Conservation (phyloP, 2,329 filamentous ascomycete species). For the Fusarium continuum region DNA sequence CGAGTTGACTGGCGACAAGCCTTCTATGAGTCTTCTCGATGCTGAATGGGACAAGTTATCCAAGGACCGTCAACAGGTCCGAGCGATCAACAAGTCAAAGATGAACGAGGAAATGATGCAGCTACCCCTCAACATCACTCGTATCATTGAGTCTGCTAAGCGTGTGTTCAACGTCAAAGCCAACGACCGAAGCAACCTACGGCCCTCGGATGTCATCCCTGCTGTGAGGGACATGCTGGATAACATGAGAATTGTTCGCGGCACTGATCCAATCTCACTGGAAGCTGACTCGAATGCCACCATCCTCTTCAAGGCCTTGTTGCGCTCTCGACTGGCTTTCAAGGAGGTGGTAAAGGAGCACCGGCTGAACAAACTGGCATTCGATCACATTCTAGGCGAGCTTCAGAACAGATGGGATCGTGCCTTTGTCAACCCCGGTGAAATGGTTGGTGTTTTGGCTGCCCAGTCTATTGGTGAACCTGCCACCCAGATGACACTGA, state of each 20-base stretch:
- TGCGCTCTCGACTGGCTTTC: conserved; percentile 90
- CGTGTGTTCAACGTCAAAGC: conserved; percentile 91
- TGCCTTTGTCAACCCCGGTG: conserved; percentile 87
- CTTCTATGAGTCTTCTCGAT: conserved; percentile 86
- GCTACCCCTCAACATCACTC: conserved; percentile 88
- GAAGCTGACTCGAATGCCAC: conserved; percentile 92
- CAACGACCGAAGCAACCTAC: conserved; percentile 84
- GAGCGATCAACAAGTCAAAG: conserved; percentile 70
- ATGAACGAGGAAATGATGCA: conserved; percentile 89
- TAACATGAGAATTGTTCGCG: conserved; percentile 85
- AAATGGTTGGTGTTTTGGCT: conserved; percentile 98
- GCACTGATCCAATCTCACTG: conserved; percentile 79
- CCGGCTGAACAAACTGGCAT: conserved; percentile 87
- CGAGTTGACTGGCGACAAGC: conserved; percentile 87
- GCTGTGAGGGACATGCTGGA: conserved; percentile 78
- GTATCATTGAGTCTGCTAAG: conserved; percentile 90
- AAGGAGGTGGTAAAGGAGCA: conserved; percentile 90
- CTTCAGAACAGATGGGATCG: conserved; percentile 88
- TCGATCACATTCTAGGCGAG: conserved; percentile 91
- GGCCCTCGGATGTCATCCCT: conserved; percentile 86
- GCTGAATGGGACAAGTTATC: conserved; percentile 84
- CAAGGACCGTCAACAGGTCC: conserved; percentile 78
- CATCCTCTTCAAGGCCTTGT: conserved; percentile 88
- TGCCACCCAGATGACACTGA: conserved; percentile 98
- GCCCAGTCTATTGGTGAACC: conserved; percentile 99